Conservation (phyloP, 2,329 filamentous ascomycete species). For the Daldinia sp. region DNA sequence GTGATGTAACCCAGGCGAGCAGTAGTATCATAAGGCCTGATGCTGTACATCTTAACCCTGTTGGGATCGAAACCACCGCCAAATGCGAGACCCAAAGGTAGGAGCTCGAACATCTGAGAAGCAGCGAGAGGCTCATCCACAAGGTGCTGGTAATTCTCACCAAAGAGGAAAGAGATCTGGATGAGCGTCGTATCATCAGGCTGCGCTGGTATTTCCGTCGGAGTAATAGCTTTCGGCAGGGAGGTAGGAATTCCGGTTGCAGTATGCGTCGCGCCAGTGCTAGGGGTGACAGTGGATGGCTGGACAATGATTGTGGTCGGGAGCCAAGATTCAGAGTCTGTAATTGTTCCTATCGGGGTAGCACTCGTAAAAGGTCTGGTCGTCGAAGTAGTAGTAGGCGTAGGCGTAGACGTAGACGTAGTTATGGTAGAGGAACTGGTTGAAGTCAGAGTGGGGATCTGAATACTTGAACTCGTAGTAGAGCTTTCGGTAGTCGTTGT, state of each 20-base stretch:
- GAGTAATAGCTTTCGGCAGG: slow-evolving; percentile 79
- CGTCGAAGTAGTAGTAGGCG: slow-evolving; percentile 19
- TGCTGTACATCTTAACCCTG: slow-evolving; percentile 71
- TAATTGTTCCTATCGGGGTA: slow-evolving; percentile 54
- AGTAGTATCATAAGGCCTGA: slow-evolving; percentile 80
- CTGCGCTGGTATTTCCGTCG: slow-evolving; percentile 58
- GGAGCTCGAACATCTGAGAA: slow-evolving; percentile 82
- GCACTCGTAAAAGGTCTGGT: slow-evolving; percentile 49
- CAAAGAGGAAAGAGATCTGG: slow-evolving; percentile 84
- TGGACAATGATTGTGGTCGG: slow-evolving; percentile 70
- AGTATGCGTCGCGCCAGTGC: slow-evolving; percentile 50
- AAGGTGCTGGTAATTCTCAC: slow-evolving; percentile 86
- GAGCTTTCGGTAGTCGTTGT: slow-evolving; percentile 15
- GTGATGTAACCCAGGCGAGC: slow-evolving; percentile 78
- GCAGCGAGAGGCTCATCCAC: slow-evolving; percentile 74
- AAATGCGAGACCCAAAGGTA: slow-evolving; percentile 75
- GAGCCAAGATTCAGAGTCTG: slow-evolving; percentile 57
- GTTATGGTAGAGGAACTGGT: slow-evolving; percentile 18
- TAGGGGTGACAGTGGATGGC: slow-evolving; percentile 53
- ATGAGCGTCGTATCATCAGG: slow-evolving; percentile 75
- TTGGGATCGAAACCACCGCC: slow-evolving; percentile 64
- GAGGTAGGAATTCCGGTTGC: slow-evolving; percentile 67
- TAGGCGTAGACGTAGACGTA: slow-evolving; percentile 31
- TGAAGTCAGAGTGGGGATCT: slow-evolving; percentile 7
- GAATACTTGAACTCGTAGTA: not conserved